phyloP scores from a whole-genome alignment of 2,329 filamentous ascomycete genomes.

The Arthrobotrys musiformis region DNA sequence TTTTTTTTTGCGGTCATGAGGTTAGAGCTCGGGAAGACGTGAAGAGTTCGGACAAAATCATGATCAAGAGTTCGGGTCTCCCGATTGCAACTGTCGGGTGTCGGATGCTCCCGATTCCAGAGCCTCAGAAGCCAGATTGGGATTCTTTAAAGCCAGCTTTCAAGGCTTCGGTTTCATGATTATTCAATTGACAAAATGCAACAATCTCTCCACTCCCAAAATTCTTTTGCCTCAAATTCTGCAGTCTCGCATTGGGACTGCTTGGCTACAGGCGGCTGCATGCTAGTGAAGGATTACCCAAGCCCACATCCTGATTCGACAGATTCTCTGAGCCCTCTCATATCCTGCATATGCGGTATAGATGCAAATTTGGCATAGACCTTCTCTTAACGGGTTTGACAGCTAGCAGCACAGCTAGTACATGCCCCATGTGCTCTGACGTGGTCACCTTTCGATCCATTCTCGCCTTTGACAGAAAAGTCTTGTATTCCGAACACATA shows the following conservation, averaged over 20 bases:
- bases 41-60: not conserved
- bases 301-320: not conserved
- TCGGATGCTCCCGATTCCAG: not conserved
- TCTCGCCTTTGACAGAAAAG: conserved; percentile 4
- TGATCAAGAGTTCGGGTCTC: conserved; percentile 3
- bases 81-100: not conserved
- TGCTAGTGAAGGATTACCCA: conserved; percentile 3
- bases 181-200: conserved; percentile 2
- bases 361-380: conserved; percentile 17
- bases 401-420: conserved; percentile 13
- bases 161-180: not conserved
- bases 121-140: conserved; percentile 10
- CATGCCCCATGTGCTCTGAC: conserved; percentile 22
- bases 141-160: conserved; percentile 7
- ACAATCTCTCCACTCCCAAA: conserved; percentile 8
- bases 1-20: not conserved
- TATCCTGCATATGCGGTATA: conserved; percentile 20
- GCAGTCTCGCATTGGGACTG: conserved; percentile 3
- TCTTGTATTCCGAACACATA: conserved; percentile 24
- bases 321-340: conserved; percentile 14
- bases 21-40: not conserved
- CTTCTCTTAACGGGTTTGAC: conserved; percentile 22
- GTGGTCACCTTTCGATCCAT: conserved; percentile 9
- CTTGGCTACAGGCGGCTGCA: conserved; percentile 18
- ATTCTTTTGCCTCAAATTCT: not conserved